Evolutionary conservation across 768 basidiomycete genomes (phyloP), one percentile per base, ranked within the genome.

Genomic region (Russula foetens): DNA sequence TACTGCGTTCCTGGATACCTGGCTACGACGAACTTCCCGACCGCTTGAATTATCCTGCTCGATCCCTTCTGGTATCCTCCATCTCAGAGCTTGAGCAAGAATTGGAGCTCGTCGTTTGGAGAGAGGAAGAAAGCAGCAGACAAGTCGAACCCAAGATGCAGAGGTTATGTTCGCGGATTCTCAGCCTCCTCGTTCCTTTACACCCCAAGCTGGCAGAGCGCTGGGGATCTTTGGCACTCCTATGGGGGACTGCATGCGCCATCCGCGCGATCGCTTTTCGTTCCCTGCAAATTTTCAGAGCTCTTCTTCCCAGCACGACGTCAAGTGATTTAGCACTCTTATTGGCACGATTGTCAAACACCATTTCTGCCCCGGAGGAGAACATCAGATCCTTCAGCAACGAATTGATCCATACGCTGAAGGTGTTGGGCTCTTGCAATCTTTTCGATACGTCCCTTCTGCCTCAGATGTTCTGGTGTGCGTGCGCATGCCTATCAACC

Each of bases 381-480:
- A 87, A 87, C 63, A 85, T 94, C 49, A 90, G 91, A 67, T 76
- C 81, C 14, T 95, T 96, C 73, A 86, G 90, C 19, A 81, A 82
- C 8, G 94, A 94, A 72, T 85, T 96, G 60, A 74, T 97, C 35
- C 76, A 82, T 44, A 95, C 89, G 0, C 77, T 97, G 55, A 81
- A 80, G 14, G 79, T 85, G 19, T 75, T 88, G 60, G 81, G 82
- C 21, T 75, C 76, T 19, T 75, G 79, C 3, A 73, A 76, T 15
- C 82, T 86, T 50, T 75, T 89, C 15, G 80, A 87, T 63, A 74
- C 77, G 55, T 72, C 77, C 0, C 76, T 91, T 28, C 74, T 90
- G 14, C 91, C 94, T 3, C 90, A 90, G 63, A 76, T 95, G 52
- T 96, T 90, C 71, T 97, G 94, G 95, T 86, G 84, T 68, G 77